phyloP scores from a whole-genome alignment of 2,329 filamentous ascomycete genomes.

The Nemania abortiva region DNA sequence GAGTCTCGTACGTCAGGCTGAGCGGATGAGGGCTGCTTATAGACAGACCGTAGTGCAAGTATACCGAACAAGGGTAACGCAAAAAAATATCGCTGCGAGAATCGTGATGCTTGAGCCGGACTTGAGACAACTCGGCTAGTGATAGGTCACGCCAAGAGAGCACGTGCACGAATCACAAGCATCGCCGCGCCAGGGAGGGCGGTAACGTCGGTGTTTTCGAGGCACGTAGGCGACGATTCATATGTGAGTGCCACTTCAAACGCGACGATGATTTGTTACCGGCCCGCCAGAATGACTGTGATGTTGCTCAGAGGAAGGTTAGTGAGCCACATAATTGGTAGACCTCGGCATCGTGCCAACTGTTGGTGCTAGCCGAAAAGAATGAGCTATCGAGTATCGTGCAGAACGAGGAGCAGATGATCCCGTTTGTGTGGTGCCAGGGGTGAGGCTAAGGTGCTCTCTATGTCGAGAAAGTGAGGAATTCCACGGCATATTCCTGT shows the following conservation, averaged over 20 bases:
- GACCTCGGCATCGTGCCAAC: constrained; percentile 10
- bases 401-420: background rate
- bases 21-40: background rate
- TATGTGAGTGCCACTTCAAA: constrained; percentile 3
- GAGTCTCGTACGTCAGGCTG: background rate
- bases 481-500: constrained; percentile 1
- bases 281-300: constrained; percentile 13
- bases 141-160: constrained; percentile 5
- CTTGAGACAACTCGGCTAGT: constrained; percentile 7
- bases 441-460: constrained; percentile 1
- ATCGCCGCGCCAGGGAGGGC: background rate
- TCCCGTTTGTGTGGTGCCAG: constrained; percentile 11
- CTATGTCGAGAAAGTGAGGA: constrained; percentile 1
- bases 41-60: background rate
- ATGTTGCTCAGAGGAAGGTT: constrained; percentile 5
- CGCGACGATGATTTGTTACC: constrained; percentile 22
- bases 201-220: constrained; percentile 11
- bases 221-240: background rate
- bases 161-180: constrained; percentile 16
- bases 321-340: constrained; percentile 18
- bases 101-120: constrained; percentile 18
- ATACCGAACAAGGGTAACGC: background rate
- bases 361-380: constrained; percentile 18
- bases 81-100: background rate
- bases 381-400: constrained; percentile 21